phyloP scores from a whole-genome alignment of 140 eudicot species.

The Stevia rebaudiana region DNA sequence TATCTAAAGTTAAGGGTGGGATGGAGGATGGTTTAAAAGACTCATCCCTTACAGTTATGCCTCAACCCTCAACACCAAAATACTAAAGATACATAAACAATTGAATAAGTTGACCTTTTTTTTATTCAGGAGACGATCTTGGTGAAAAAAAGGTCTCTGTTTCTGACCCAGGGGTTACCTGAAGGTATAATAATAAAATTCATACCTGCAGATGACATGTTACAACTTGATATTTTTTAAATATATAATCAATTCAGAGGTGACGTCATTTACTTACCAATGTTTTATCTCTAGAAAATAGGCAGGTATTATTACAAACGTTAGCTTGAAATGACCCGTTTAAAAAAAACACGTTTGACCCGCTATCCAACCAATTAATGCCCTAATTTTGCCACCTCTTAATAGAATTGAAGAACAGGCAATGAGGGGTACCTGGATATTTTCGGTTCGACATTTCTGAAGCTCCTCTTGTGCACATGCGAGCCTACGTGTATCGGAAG shows the following conservation, averaged over 20 bases:
- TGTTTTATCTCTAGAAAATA: not conserved
- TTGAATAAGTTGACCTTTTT: constrained; percentile 22
- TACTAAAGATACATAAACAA: constrained; percentile 20
- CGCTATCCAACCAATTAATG: not conserved
- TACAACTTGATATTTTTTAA: constrained; percentile 23
- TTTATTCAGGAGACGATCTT: constrained; percentile 22
- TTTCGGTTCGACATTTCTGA: constrained; percentile 57
- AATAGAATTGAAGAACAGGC: not conserved
- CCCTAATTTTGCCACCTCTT: not conserved
- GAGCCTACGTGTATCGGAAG: not conserved
- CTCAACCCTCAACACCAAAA: constrained; percentile 13
- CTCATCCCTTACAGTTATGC: constrained; percentile 11
- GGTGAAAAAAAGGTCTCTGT: constrained; percentile 14
- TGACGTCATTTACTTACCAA: not conserved
- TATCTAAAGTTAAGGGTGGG: constrained; percentile 22
- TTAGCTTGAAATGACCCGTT: not conserved
- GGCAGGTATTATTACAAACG: not conserved
- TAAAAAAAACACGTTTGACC: not conserved
- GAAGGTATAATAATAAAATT: constrained; percentile 27
- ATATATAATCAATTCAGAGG: not conserved
- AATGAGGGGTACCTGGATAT: constrained; percentile 31
- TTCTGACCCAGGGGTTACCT: constrained; percentile 21
- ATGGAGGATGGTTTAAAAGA: not conserved
- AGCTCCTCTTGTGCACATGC: constrained; percentile 73
- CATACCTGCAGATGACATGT: constrained; percentile 33